phyloP scores from a whole-genome alignment of 352 stramenopile genomes.

The Phytophthora pistaciae region DNA sequence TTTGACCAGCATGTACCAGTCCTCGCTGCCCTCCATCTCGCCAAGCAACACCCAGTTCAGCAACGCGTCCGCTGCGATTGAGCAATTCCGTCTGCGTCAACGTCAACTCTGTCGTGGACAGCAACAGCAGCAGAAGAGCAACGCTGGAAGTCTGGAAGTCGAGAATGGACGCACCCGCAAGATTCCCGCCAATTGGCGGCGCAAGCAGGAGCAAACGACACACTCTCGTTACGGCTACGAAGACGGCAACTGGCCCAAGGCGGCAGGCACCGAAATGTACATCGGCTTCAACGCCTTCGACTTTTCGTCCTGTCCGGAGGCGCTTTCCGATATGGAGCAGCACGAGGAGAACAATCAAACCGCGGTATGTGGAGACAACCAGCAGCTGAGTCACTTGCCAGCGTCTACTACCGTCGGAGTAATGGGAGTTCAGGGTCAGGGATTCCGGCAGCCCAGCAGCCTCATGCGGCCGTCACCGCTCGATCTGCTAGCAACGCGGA shows the following conservation, averaged over 20 bases:
- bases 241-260: constrained; percentile 6
- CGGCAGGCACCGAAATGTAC: constrained; percentile 22
- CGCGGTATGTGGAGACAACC: background rate
- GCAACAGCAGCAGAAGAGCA: constrained; percentile 2
- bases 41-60: background rate
- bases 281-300: constrained; percentile 45
- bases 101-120: constrained; percentile 29
- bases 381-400: background rate
- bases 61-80: constrained; percentile 23
- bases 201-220: constrained; percentile 8
- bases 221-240: background rate
- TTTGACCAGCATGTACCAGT: background rate
- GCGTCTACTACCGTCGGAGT: background rate
- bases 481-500: background rate
- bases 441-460: background rate
- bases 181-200: constrained; percentile 16
- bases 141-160: constrained; percentile 1
- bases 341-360: background rate
- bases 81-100: constrained; percentile 37
- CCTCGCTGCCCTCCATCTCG: background rate
- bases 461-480: background rate
- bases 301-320: constrained; percentile 35
- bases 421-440: background rate
- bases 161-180: constrained; percentile 38
- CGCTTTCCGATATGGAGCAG: constrained; percentile 18